These are phyloP conservation scores for Venturia aucupariae DNA, from an alignment of 2,329 filamentous ascomycete species.

Conservation along the genomic window DNA sequence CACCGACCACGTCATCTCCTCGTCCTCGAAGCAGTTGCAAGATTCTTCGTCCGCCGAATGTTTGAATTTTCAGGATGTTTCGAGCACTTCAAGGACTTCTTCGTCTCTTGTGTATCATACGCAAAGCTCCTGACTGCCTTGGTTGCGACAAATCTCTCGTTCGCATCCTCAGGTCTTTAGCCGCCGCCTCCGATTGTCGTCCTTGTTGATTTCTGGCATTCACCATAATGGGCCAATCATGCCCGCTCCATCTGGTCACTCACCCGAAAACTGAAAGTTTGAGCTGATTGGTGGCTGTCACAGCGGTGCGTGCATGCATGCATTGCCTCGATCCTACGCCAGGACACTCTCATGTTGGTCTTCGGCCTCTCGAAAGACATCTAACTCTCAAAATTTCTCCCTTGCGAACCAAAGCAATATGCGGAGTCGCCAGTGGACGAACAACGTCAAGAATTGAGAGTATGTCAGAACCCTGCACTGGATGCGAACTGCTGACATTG, in stretches of 20 bases:
- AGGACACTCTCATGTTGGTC: no score
- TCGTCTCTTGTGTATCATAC: not conserved
- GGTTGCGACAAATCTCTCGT: no score
- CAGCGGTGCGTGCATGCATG: not conserved
- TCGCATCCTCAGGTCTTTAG: no score
- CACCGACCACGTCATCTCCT: not conserved
- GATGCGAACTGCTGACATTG: not conserved
- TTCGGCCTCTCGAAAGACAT: not conserved
- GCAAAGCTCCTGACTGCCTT: no score
- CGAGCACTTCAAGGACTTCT: not conserved
- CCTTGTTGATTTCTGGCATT: no score
- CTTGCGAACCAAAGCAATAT: not conserved
- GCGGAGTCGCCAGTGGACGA: not conserved
- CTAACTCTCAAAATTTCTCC: not conserved
- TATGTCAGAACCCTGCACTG: not conserved
- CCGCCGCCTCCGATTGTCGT: no score
- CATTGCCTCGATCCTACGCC: not conserved
- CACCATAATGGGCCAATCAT: no score
- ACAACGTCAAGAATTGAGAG: not conserved
- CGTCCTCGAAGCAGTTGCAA: not conserved
- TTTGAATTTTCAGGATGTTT: not conserved
- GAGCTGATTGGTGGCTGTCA: not conserved
- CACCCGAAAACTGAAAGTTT: not conserved
- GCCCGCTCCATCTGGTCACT: not conserved
- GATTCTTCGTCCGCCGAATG: not conserved